Conservation (phyloP, 2,329 filamentous ascomycete genomes). For the Xylogone sp. region DNA sequence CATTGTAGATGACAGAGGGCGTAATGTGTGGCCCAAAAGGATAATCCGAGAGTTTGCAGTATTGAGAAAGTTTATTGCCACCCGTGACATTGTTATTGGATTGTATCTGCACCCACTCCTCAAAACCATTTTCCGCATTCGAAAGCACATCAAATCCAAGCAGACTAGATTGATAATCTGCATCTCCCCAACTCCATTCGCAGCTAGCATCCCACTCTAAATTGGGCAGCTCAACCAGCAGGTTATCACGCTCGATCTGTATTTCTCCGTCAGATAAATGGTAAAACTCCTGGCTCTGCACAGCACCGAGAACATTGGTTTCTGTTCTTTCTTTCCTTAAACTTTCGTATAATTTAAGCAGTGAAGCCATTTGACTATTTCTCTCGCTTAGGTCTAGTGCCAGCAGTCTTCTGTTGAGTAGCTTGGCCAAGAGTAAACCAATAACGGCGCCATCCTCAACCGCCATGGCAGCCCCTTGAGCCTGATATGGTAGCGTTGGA, state of each 20-base stretch:
- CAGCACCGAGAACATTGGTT: not conserved
- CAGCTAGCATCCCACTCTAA: not conserved
- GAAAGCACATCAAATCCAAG: not conserved
- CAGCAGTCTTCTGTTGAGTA: too few species aligned
- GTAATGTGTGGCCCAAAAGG: too few species aligned
- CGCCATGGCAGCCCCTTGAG: conserved; percentile 48
- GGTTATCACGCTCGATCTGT: not conserved
- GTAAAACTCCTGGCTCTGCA: not conserved
- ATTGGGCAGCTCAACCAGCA: not conserved
- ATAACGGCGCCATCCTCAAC: conserved; percentile 48
- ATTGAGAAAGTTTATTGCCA: too few species aligned
- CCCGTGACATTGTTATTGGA: too few species aligned
- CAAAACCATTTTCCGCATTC: not conserved
- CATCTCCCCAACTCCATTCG: not conserved
- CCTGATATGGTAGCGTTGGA: conserved; percentile 58
- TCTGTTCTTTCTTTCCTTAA: conserved; percentile 2
- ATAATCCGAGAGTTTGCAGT: too few species aligned
- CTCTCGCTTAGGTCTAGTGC: too few species aligned
- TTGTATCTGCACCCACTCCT: not conserved
- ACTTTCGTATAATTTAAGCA: not conserved
- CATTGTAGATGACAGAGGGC: too few species aligned
- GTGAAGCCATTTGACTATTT: too few species aligned
- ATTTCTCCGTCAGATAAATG: not conserved
- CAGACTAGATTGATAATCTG: not conserved
- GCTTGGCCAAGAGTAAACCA: not conserved